These are phyloP conservation scores for Aegilops umbellulata DNA, from an alignment of 176 grass and related monocot genomes.

Conservation along the genomic window DNA sequence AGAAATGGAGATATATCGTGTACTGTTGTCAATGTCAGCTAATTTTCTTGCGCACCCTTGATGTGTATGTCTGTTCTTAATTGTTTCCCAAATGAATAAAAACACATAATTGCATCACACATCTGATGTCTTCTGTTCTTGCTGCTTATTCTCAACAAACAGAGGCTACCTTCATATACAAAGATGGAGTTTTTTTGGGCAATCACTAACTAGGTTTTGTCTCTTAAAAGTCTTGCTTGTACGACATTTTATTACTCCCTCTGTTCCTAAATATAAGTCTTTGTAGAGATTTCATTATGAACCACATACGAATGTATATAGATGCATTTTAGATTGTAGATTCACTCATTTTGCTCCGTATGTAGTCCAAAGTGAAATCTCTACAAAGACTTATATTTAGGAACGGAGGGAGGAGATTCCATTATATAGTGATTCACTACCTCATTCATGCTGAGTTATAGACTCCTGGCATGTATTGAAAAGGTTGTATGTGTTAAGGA, in stretches of 20 bases:
- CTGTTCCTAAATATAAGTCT: too few relatives aligned
- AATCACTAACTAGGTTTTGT: background rate
- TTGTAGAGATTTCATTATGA: too few relatives aligned
- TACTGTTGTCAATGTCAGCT: background rate
- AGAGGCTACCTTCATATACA: background rate
- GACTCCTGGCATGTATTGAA: background rate
- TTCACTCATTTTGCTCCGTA: too few relatives aligned
- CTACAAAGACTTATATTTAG: too few relatives aligned
- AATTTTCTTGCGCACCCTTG: background rate
- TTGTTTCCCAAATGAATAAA: background rate
- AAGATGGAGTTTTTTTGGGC: background rate
- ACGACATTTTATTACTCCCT: background rate
- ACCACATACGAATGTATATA: too few relatives aligned
- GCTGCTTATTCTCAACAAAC: slow-evolving; percentile 10
- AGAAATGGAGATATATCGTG: background rate
- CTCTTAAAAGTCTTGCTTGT: background rate
- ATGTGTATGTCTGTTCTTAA: background rate
- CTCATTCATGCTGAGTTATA: background rate
- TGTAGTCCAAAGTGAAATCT: too few relatives aligned
- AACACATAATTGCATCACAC: background rate
- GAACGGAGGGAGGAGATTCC: background rate
- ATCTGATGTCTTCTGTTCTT: background rate
- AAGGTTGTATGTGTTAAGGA: slow-evolving; percentile 9
- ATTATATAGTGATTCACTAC: background rate
- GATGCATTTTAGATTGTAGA: too few relatives aligned